Conservation (phyloP, 139 green algal species). For the Zygnema cylindricum region DNA sequence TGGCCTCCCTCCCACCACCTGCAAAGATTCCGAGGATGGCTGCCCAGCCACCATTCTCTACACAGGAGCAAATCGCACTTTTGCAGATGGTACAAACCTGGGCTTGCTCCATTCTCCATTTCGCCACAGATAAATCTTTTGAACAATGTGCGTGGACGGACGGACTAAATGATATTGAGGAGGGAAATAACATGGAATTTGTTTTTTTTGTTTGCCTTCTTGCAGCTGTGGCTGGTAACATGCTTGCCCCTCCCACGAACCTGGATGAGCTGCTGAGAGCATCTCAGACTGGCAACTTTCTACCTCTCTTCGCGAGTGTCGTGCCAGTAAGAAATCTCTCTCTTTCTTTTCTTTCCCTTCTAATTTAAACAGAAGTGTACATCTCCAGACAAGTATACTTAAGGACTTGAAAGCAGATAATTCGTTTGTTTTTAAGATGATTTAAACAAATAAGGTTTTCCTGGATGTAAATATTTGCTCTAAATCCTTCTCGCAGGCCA, state of each 20-base stretch:
- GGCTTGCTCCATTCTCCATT: too few species aligned
- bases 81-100: slow-evolving; percentile 26
- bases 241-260: neutral
- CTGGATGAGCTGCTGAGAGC: neutral
- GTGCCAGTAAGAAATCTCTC: neutral
- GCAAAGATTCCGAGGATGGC: neutral
- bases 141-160: too few species aligned
- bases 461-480: too few species aligned
- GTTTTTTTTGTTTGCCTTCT: neutral
- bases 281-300: neutral
- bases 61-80: slow-evolving; percentile 35
- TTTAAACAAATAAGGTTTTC: too few species aligned
- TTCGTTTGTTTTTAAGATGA: too few species aligned
- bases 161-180: too few species aligned
- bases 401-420: too few species aligned
- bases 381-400: too few species aligned
- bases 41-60: slow-evolving; percentile 42
- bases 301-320: neutral
- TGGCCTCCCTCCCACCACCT: slow-evolving; percentile 19
- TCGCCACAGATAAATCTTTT: too few species aligned
- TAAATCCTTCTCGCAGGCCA: neutral
- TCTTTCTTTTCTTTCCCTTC: too few species aligned
- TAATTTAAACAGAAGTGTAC: too few species aligned
- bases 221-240: neutral
- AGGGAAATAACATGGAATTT: neutral